Base-by-base conservation (phyloP, 768 basidiomycete species). In the Leucogyrophana mollusca region DNA sequence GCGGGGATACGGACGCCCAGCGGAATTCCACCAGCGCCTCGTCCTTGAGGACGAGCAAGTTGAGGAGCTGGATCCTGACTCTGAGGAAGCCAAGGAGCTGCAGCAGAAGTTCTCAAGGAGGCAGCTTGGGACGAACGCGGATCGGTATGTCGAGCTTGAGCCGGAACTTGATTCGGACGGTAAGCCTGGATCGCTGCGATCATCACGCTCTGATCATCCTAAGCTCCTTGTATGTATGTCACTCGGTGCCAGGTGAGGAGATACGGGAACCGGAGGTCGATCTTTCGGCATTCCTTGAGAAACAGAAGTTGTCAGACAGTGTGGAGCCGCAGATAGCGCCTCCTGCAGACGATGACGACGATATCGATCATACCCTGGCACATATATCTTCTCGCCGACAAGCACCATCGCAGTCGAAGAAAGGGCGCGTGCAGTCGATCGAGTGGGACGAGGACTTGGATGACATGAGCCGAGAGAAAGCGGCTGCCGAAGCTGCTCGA, bases 101-200 rank as follows among this genome's bases (percentile, higher is more conserved):
- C 68, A 67, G 13, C 61, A 58, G 27, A 84, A 78, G 57, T 90
- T 76, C 45, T 61, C 78, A 20, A 72, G 73, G 46, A 72, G 89
- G 30, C 68, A 80, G 40, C 68, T 92, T 13, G 81, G 73, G 3
- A 75, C 83, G 4, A 91, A 92, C 58, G 82, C 72, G 0, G 87
- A 90, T 71, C 73, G 88, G 42, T 91, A 91, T 57, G 73, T 58
- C 13, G 88, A 90, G 64, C 77, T 78, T 16, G 84, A 81, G 47
- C 81, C 80, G 3, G 81, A 85, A 53, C 66, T 87, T 20, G 82
- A 78, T 56, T 82, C 84, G 2, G 85, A 89, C 61, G 87, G 88
- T 85, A 55, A 18, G 13, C 8, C 27, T 16, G 16, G 4, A 24
- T 14, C 25, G 20, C 14, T 5, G 11, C 22, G 43, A 9, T 34